phyloP scores from a whole-genome alignment of 257 asterid species.

The Petunia secreta region DNA sequence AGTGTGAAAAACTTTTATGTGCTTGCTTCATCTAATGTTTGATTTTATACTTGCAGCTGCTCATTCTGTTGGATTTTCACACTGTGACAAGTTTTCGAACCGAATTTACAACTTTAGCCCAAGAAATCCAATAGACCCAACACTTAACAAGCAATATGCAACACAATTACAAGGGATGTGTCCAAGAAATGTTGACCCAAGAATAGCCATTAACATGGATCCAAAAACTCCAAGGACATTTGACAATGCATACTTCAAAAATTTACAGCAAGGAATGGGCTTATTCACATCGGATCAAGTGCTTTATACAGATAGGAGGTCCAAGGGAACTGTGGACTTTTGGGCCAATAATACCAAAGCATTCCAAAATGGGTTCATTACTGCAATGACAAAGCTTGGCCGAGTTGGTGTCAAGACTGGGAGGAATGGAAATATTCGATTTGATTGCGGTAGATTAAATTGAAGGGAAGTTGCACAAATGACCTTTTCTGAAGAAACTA shows the following conservation, averaged over 20 bases:
- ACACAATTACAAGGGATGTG: slow-evolving; percentile 54
- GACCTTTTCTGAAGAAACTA: neutral
- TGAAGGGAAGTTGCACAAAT: slow-evolving; percentile 12
- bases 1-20: no score
- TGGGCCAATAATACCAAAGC: slow-evolving; percentile 59
- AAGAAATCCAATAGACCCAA: slow-evolving; percentile 63
- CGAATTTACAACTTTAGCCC: slow-evolving; percentile 69
- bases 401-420: slow-evolving; percentile 83
- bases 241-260: slow-evolving; percentile 69
- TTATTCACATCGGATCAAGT: slow-evolving; percentile 86
- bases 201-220: slow-evolving; percentile 75
- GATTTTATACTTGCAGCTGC: slow-evolving; percentile 46
- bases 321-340: slow-evolving; percentile 47
- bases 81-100: slow-evolving; percentile 67
- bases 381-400: slow-evolving; percentile 77
- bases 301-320: slow-evolving; percentile 62
- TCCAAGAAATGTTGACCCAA: slow-evolving; percentile 62
- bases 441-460: slow-evolving; percentile 75
- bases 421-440: slow-evolving; percentile 67
- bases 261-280: slow-evolving; percentile 72
- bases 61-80: slow-evolving; percentile 88
- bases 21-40: neutral
- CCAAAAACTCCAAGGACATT: slow-evolving; percentile 67
- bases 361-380: slow-evolving; percentile 51
- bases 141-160: slow-evolving; percentile 65